A percentile compares a stretch with the other conserved stretches of the same genome.
These are phyloP conservation scores for Lyophyllum semitale DNA, from an alignment of 768 basidiomycete genomes.

Conservation along the genomic window DNA sequence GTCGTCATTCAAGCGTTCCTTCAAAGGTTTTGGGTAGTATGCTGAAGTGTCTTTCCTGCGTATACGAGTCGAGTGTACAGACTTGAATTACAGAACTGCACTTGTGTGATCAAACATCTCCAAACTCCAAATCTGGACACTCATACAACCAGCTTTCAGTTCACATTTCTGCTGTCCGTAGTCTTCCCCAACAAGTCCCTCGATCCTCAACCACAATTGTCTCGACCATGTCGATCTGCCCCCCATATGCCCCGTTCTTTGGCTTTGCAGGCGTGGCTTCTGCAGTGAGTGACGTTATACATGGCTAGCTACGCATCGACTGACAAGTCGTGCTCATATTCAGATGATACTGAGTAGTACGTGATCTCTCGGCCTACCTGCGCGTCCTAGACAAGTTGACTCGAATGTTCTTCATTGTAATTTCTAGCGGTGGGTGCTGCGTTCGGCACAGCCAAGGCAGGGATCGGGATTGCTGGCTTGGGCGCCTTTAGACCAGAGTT, in stretches of 20 bases:
- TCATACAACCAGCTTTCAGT: not conserved
- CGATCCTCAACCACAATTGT: not conserved
- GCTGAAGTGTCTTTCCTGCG: too few species aligned
- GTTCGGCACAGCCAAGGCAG: conserved; percentile 94
- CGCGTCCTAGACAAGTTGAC: conserved; percentile 2
- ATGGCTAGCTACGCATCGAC: not conserved
- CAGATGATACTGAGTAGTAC: conserved; percentile 97
- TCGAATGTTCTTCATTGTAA: conserved; percentile 2
- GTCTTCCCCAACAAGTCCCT: not conserved
- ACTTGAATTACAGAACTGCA: too few species aligned
- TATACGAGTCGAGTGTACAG: too few species aligned
- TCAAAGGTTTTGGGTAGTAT: too few species aligned
- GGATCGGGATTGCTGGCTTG: conserved; percentile 94
- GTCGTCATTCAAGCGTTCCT: too few species aligned
- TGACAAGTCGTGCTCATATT: not conserved
- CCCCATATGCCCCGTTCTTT: conserved; percentile 96
- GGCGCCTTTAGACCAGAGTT: conserved; percentile 94
- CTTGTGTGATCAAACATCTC: not conserved
- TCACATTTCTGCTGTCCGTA: not conserved
- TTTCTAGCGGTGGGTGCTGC: conserved; percentile 86
- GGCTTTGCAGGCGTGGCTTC: conserved; percentile 97
- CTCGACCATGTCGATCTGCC: conserved; percentile 64
- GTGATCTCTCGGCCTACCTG: conserved; percentile 30
- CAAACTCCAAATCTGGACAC: not conserved
- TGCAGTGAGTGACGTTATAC: conserved; percentile 57